Conservation (phyloP, 306 rosid genomes). For the Prunus campanulata region DNA sequence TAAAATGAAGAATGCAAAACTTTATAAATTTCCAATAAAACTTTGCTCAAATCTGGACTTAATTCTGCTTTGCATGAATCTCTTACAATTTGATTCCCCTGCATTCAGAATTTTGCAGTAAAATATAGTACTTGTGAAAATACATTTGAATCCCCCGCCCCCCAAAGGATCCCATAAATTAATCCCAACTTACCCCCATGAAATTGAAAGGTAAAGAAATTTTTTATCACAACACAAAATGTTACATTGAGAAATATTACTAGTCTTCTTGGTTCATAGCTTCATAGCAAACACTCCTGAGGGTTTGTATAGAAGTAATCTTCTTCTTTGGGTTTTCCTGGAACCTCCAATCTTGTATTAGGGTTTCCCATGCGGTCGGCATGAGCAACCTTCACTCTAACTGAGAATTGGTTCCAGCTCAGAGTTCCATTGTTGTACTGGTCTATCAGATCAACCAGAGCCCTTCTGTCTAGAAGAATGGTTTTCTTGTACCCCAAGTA, state of each 20-base stretch:
- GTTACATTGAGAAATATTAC: neutral
- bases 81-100: neutral
- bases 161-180: neutral
- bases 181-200: no score
- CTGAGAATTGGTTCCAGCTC: constrained; percentile 21
- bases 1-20: no score
- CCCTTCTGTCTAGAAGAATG: constrained; percentile 21
- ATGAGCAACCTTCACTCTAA: constrained; percentile 19
- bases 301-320: constrained; percentile 38
- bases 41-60: neutral
- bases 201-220: no score
- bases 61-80: neutral
- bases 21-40: neutral
- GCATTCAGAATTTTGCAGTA: neutral
- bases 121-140: neutral
- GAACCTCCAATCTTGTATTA: constrained; percentile 23
- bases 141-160: no score
- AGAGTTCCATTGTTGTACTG: constrained; percentile 30
- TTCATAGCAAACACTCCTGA: constrained; percentile 20
- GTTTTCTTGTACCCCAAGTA: constrained; percentile 33
- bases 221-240: neutral
- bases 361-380: constrained; percentile 31
- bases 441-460: constrained; percentile 28
- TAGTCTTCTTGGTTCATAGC: neutral
- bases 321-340: constrained; percentile 29